Conservation (phyloP, 305 asterid genomes). For the Fraxinus ornus region DNA sequence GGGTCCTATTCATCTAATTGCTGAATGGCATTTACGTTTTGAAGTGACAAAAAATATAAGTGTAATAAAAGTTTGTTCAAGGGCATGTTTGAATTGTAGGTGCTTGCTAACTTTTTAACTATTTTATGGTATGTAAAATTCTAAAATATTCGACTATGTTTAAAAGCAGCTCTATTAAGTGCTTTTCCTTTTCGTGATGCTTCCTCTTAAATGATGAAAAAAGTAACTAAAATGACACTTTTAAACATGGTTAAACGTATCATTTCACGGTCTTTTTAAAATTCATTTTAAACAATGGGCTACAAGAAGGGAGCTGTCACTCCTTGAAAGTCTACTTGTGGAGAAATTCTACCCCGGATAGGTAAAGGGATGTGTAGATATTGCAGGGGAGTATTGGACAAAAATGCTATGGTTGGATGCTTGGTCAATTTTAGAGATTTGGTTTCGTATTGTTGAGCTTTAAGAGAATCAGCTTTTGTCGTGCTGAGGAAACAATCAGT, state of each 20-base stretch:
- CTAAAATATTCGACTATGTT: background rate
- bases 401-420: too few relatives aligned
- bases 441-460: too few relatives aligned
- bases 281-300: background rate
- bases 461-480: too few relatives aligned
- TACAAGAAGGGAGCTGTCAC: background rate
- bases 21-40: background rate
- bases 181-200: background rate
- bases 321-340: background rate
- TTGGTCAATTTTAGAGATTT: too few relatives aligned
- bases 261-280: too few relatives aligned
- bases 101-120: background rate
- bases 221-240: too few relatives aligned
- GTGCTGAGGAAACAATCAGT: too few relatives aligned
- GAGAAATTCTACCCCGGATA: background rate
- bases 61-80: background rate
- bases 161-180: too few relatives aligned
- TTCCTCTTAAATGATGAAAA: too few relatives aligned
- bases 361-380: background rate
- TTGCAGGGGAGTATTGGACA: too few relatives aligned
- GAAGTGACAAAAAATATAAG: too few relatives aligned
- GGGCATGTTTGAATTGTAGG: background rate
- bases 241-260: too few relatives aligned
- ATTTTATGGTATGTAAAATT: background rate
- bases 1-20: background rate